Percentiles rank a stretch among this genome's conserved stretches.
Conservation (phyloP, 371 early-diverging fungal genomes). For the Blakeslea trispora region DNA sequence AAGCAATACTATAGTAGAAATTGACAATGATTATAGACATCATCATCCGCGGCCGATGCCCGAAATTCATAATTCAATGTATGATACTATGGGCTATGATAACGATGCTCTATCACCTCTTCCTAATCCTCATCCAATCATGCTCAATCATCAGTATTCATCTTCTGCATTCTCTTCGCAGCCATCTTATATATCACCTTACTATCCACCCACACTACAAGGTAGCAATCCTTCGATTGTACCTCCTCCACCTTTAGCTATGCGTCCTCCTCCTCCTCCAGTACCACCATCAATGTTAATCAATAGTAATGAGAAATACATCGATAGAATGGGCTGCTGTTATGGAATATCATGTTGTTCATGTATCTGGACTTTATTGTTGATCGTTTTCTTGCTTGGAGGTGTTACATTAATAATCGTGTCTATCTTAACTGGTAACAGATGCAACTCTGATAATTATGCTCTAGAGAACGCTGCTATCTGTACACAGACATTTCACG, state of each 20-base stretch:
- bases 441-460: slow-evolving; percentile 15
- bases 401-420: slow-evolving; percentile 28
- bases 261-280: slow-evolving; percentile 2
- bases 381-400: slow-evolving; percentile 16
- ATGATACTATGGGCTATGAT: too few species aligned
- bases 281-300: slow-evolving; percentile 6
- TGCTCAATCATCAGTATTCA: slow-evolving; percentile 8
- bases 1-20: background rate
- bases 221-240: slow-evolving; percentile 7
- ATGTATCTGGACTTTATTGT: slow-evolving; percentile 23
- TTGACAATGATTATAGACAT: slow-evolving; percentile 4
- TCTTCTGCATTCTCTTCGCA: background rate
- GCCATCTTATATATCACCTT: slow-evolving; percentile 2
- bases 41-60: slow-evolving; percentile 5
- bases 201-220: slow-evolving; percentile 5
- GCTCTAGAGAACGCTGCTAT: background rate
- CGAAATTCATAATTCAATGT: background rate
- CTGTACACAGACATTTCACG: slow-evolving; percentile 24
- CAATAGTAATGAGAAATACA: slow-evolving; percentile 3
- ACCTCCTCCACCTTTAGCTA: background rate
- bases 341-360: slow-evolving; percentile 21
- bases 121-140: background rate
- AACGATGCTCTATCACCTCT: background rate
- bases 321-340: slow-evolving; percentile 12
- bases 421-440: slow-evolving; percentile 10